A percentile compares a stretch with the other conserved stretches of the same genome.
Evolutionary conservation across 2,329 filamentous ascomycete genomes (phyloP).

Genomic region (Fusarium armeniacum): DNA sequence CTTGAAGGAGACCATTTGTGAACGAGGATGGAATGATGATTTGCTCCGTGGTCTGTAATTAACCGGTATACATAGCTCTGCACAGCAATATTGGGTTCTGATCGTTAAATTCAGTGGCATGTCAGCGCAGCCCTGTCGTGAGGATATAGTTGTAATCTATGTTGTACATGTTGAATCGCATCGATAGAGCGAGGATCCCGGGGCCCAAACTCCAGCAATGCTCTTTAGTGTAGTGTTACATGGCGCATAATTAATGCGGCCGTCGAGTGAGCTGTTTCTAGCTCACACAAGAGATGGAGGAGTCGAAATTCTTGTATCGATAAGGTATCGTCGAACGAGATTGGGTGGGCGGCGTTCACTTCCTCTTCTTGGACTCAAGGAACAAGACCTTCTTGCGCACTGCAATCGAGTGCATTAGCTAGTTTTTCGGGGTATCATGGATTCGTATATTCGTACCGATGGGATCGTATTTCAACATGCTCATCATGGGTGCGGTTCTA

Average conservation of each 20-base stretch:
- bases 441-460: conserved; percentile 72
- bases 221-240: conserved; percentile 52
- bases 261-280: conserved; percentile 14
- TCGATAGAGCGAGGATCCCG: conserved; percentile 36
- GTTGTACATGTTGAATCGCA: conserved; percentile 49
- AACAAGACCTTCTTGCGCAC: conserved; percentile 97
- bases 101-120: conserved; percentile 21
- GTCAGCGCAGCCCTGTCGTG: conserved; percentile 22
- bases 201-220: conserved; percentile 53
- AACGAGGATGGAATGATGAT: conserved; percentile 1
- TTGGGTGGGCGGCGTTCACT: conserved; percentile 54
- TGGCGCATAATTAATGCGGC: conserved; percentile 24
- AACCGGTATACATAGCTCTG: conserved; percentile 5
- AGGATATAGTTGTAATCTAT: conserved; percentile 33
- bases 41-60: conserved; percentile 17
- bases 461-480: conserved; percentile 99
- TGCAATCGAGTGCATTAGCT: conserved; percentile 55
- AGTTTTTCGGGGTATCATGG: neutral
- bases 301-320: conserved; percentile 16
- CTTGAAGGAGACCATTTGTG: conserved; percentile 8
- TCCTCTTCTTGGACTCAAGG: conserved; percentile 89
- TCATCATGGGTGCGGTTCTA: conserved; percentile 84
- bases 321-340: conserved; percentile 33
- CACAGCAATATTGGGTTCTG: neutral
- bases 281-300: conserved; percentile 23